A percentile compares a stretch with the other conserved stretches of the same genome.
Evolutionary conservation across 73 alveolate species (phyloP).

Genomic region (Paramecium primaurelia): DNA sequence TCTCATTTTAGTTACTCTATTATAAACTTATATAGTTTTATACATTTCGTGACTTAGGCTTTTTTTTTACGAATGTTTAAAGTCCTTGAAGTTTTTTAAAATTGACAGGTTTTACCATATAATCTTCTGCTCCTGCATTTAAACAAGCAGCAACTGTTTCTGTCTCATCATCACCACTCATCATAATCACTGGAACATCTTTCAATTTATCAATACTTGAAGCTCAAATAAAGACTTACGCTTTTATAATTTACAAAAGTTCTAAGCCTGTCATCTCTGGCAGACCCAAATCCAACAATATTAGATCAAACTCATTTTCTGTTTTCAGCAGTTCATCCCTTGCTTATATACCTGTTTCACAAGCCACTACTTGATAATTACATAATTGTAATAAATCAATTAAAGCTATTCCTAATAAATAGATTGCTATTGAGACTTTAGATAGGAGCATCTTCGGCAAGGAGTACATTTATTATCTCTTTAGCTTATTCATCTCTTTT

Average conservation of each 20-base stretch:
- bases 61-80: background rate
- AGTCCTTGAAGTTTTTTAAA: slow-evolving; percentile 47
- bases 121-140: slow-evolving; percentile 81
- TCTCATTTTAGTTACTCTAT: background rate
- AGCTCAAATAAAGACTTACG: slow-evolving; percentile 42
- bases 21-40: background rate
- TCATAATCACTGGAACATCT: slow-evolving; percentile 82
- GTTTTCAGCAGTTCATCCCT: slow-evolving; percentile 66
- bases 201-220: slow-evolving; percentile 52
- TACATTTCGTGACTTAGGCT: slow-evolving; percentile 18
- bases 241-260: slow-evolving; percentile 71
- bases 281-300: slow-evolving; percentile 77
- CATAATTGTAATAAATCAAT: slow-evolving; percentile 79
- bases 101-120: slow-evolving; percentile 81
- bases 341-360: slow-evolving; percentile 78
- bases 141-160: slow-evolving; percentile 70
- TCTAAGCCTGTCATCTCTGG: slow-evolving; percentile 92
- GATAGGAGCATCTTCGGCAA: slow-evolving; percentile 89
- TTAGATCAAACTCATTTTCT: slow-evolving; percentile 73
- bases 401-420: slow-evolving; percentile 66
- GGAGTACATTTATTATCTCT: slow-evolving; percentile 57
- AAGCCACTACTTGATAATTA: slow-evolving; percentile 71
- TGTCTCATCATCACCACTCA: slow-evolving; percentile 78
- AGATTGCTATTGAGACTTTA: slow-evolving; percentile 51
- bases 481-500: background rate